Conservation (phyloP, 352 stramenopile species). For the Phytophthora hybrid region DNA sequence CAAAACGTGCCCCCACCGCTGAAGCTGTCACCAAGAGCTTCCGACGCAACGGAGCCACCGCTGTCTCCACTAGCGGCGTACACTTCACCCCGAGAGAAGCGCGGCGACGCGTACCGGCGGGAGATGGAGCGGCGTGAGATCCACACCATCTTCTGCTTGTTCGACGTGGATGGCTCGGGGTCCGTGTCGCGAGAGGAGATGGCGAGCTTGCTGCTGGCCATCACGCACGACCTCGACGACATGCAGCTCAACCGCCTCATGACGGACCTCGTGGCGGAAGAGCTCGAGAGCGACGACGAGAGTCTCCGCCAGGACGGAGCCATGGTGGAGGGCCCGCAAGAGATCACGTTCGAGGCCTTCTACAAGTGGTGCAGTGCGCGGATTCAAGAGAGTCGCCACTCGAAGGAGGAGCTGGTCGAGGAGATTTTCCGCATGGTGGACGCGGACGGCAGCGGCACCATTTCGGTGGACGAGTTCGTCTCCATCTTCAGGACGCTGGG, state of each 20-base stretch:
- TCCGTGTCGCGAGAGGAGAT: conserved; percentile 71
- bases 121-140: conserved; percentile 79
- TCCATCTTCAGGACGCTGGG: conserved; percentile 75
- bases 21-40: conserved; percentile 10
- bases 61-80: conserved; percentile 66
- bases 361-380: conserved; percentile 76
- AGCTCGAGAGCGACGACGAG: conserved; percentile 41
- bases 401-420: conserved; percentile 68
- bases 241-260: conserved; percentile 68
- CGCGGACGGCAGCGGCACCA: conserved; percentile 61
- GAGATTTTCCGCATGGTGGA: conserved; percentile 82
- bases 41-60: conserved; percentile 36
- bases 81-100: conserved; percentile 50
- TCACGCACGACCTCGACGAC: conserved; percentile 74
- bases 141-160: conserved; percentile 75
- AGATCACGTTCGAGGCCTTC: conserved; percentile 77
- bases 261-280: conserved; percentile 52
- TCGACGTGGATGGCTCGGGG: conserved; percentile 71
- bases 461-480: conserved; percentile 82
- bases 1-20: conserved; percentile 19
- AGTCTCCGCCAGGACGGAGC: conserved; percentile 4
- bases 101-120: conserved; percentile 60
- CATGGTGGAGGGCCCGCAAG: conserved; percentile 38
- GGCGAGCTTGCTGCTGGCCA: conserved; percentile 58
- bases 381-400: conserved; percentile 62